Conservation (phyloP, 345 rosid genomes). For the Alliaria petiolata region DNA sequence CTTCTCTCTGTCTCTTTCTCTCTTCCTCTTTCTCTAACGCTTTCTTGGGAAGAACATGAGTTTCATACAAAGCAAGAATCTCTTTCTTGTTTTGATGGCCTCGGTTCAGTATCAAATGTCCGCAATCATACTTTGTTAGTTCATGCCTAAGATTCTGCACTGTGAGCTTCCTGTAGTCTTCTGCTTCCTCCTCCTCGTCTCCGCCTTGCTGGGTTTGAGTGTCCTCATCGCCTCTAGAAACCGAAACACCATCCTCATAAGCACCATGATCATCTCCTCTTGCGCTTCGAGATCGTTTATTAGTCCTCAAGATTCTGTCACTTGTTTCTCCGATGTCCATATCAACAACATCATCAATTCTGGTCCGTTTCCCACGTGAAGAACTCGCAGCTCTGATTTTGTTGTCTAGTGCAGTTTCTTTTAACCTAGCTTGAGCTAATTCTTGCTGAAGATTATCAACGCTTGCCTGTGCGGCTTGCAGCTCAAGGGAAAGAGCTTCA, state of each 20-base stretch:
- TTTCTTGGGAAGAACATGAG: slow-evolving; percentile 59
- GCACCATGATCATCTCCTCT: slow-evolving; percentile 36
- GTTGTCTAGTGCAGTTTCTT: slow-evolving; percentile 79
- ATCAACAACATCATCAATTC: slow-evolving; percentile 54
- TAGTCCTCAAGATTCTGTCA: slow-evolving; percentile 46
- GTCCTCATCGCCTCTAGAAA: slow-evolving; percentile 59
- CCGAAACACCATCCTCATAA: slow-evolving; percentile 67
- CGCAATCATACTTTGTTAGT: slow-evolving; percentile 76
- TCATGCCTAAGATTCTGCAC: slow-evolving; percentile 83
- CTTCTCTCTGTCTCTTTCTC: slow-evolving; percentile 20
- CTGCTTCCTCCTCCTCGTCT: slow-evolving; percentile 20
- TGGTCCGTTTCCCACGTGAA: slow-evolving; percentile 61
- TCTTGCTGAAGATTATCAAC: slow-evolving; percentile 84
- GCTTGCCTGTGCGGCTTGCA: slow-evolving; percentile 78
- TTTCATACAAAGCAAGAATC: slow-evolving; percentile 74
- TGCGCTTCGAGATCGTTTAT: slow-evolving; percentile 63
- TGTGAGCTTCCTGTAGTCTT: slow-evolving; percentile 71
- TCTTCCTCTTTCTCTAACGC: slow-evolving; percentile 21
- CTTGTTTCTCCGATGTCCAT: slow-evolving; percentile 54
- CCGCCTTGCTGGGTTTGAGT: slow-evolving; percentile 51
- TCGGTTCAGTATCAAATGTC: slow-evolving; percentile 70
- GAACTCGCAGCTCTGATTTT: slow-evolving; percentile 62
- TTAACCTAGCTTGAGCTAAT: slow-evolving; percentile 70
- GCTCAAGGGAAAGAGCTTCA: slow-evolving; percentile 75
- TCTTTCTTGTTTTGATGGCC: slow-evolving; percentile 81